phyloP scores from a whole-genome alignment of 2,329 filamentous ascomycete genomes.

The Hypomyces rosellus region DNA sequence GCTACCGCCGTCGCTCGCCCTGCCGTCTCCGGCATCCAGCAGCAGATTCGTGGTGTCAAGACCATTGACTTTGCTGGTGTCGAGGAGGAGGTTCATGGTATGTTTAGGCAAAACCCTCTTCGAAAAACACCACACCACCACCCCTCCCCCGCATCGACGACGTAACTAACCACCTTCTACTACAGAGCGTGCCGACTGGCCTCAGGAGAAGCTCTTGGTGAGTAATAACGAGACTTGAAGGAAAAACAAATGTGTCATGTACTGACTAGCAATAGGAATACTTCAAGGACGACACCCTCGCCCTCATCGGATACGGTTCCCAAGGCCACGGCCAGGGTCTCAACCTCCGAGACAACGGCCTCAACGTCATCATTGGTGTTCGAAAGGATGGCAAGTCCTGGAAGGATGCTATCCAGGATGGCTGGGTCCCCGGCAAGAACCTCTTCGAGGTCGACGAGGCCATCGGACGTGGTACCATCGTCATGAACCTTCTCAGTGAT shows the following conservation, averaged over 20 bases:
- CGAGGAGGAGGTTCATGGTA: slow-evolving; percentile 93
- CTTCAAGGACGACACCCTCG: slow-evolving; percentile 99
- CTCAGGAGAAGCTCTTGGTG: slow-evolving; percentile 93
- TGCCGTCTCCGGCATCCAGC: slow-evolving; percentile 47
- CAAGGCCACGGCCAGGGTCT: slow-evolving; percentile 99
- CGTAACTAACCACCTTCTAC: slow-evolving; percentile 19
- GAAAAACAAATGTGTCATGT: not conserved
- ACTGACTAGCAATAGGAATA: slow-evolving; percentile 64
- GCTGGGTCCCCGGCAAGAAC: slow-evolving; percentile 98
- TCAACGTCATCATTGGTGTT: slow-evolving; percentile 98
- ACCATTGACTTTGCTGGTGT: slow-evolving; percentile 96
- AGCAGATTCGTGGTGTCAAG: slow-evolving; percentile 87
- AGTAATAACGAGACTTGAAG: slow-evolving; percentile 35
- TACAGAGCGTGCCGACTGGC: slow-evolving; percentile 95
- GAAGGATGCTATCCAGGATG: slow-evolving; percentile 95
- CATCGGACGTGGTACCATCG: slow-evolving; percentile 83
- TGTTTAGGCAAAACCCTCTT: slow-evolving; percentile 19
- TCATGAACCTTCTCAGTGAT: slow-evolving; percentile 99
- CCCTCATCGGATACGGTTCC: slow-evolving; percentile 96
- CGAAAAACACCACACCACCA: not conserved
- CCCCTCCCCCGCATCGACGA: not conserved
- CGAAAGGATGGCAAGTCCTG: slow-evolving; percentile 97
- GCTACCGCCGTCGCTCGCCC: slow-evolving; percentile 48
- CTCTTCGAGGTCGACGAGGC: slow-evolving; percentile 97
- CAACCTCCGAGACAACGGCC: slow-evolving; percentile 98